Conservation (phyloP, 2,329 filamentous ascomycete genomes). For the Exophiala aquamarina region DNA sequence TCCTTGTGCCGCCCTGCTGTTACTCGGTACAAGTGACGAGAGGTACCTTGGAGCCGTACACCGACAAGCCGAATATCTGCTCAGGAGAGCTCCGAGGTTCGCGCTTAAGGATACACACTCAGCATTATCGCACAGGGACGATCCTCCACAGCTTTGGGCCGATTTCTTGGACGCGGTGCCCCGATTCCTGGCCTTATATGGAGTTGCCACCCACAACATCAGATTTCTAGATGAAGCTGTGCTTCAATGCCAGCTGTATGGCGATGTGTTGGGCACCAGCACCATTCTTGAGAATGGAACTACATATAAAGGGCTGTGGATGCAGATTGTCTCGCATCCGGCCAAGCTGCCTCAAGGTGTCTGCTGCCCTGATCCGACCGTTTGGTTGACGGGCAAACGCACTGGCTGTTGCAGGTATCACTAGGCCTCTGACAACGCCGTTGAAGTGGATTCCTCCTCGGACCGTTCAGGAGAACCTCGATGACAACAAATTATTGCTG, state of each 20-base stretch:
- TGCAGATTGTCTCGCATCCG: constrained; percentile 45
- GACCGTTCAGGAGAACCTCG: constrained; percentile 20
- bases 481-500: constrained; percentile 10
- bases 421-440: constrained; percentile 45
- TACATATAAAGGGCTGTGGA: constrained; percentile 39
- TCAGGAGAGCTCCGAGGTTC: constrained; percentile 42
- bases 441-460: constrained; percentile 23
- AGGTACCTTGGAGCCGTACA: constrained; percentile 39
- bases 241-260: constrained; percentile 43
- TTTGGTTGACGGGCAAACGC: constrained; percentile 41
- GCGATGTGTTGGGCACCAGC: constrained; percentile 38
- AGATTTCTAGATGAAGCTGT: constrained; percentile 38
- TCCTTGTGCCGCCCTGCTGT: constrained; percentile 47
- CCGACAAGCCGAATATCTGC: constrained; percentile 43
- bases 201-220: constrained; percentile 38
- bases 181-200: constrained; percentile 51
- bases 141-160: constrained; percentile 47
- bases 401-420: constrained; percentile 50
- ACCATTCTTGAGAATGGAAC: constrained; percentile 15
- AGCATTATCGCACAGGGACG: constrained; percentile 49
- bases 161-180: constrained; percentile 53
- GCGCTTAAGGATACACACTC: constrained; percentile 35
- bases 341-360: constrained; percentile 40
- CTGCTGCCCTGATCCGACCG: constrained; percentile 39
- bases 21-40: constrained; percentile 39